Evolutionary conservation across 495 filamentous ascomycete species (phyloP), one percentile per base, ranked within the genome.

Genomic region (Amphirosellinia nigrospora): DNA sequence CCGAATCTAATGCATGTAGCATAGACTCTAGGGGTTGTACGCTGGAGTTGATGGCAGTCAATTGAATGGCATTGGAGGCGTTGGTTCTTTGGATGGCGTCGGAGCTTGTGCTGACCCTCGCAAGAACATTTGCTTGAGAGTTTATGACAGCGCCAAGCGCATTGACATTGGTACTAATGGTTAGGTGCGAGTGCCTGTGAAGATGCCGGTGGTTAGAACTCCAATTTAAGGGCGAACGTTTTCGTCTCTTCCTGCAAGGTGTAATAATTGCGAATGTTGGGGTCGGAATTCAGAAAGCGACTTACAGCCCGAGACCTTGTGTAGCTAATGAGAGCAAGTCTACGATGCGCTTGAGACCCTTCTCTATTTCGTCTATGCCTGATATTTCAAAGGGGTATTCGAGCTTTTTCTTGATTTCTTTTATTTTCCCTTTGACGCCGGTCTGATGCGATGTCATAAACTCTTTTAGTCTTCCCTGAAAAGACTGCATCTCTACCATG

Each of bases 281-380:
- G 30, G 30, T 34, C 7, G 16, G 10, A 34, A 19, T 26, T 2
- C 36, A 21, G 36, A 53, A 30, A 53, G 16, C 6, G 8, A 13
- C 56, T 60, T 60, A 60, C 36, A 60, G 56, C 36, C 26, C 56
- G 21, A 41, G 36, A 23, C 16, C 36, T 21, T 60, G 56, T 21
- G 32, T 41, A 13, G 19, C 56, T 60, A 60, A 10, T 26, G 30
- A 41, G n/a, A 60, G 34, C 56, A 39, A 9, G 32, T n/a, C 34
- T 15, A 39, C 2, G 34, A 60, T 60, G n/a, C 34, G 56, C 34
- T 23, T 34, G 7, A 60, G 56, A 16, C 19, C 13, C 19, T 15
- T 60, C 19, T 39, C 56, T 60, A 60, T 60, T 41, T 60, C 56
- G 23, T 60, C 34, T 39, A 60, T 38, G 19, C 34, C 34, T 36